These are phyloP conservation scores for Penicillium cataractarum DNA, from an alignment of 495 filamentous ascomycete species.

Conservation along the genomic window DNA sequence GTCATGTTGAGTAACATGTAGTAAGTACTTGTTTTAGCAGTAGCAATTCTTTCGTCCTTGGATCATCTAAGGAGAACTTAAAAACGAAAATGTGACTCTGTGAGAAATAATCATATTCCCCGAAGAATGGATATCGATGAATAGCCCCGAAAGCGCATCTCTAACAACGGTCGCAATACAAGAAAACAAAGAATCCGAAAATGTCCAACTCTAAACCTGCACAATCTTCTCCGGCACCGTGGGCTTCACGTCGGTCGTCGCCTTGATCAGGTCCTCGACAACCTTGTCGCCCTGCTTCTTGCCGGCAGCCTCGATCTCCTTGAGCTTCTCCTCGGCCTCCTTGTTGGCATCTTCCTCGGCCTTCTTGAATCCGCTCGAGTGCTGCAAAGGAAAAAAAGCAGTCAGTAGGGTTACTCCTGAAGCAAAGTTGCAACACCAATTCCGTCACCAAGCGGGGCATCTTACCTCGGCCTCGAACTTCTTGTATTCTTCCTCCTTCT, in stretches of 20 bases:
- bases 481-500: slow-evolving; percentile 94
- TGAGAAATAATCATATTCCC: slow-evolving; percentile 24
- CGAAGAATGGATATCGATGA: slow-evolving; percentile 36
- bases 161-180: slow-evolving; percentile 24
- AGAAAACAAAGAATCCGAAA: slow-evolving; percentile 17
- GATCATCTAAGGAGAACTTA: too few species aligned
- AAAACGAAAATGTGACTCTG: too few species aligned
- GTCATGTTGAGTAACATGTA: neutral
- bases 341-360: slow-evolving; percentile 83
- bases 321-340: slow-evolving; percentile 79
- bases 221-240: slow-evolving; percentile 61
- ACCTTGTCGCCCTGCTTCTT: slow-evolving; percentile 79
- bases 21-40: neutral
- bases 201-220: slow-evolving; percentile 39
- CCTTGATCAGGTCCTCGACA: slow-evolving; percentile 75
- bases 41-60: too few species aligned
- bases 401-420: slow-evolving; percentile 2
- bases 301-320: slow-evolving; percentile 79
- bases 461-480: slow-evolving; percentile 89
- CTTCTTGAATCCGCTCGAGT: slow-evolving; percentile 83
- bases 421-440: neutral
- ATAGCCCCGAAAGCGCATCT: slow-evolving; percentile 30
- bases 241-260: slow-evolving; percentile 78
- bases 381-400: slow-evolving; percentile 49
- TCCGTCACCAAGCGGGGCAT: neutral